Evolutionary conservation across 208 protist species (phyloP), one percentile per base, ranked within the genome.

Genomic region (Leishmania aethiopica): DNA sequence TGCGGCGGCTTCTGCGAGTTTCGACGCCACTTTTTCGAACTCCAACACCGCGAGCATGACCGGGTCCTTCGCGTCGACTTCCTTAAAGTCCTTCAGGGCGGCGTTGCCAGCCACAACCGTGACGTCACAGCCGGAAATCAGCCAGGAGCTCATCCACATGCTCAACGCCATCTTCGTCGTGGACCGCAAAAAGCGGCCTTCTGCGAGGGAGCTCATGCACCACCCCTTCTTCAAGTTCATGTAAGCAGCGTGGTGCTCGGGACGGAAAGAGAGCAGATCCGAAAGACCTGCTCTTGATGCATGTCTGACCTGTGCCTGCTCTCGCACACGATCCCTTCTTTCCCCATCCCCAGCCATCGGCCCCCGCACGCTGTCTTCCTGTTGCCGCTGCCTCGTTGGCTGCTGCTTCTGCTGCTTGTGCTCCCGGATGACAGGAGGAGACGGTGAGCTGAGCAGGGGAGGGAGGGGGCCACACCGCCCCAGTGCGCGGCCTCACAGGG

Each of bases 191-290:
- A 79, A 86, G 53, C 88, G 93, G 1, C 83, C 90, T 0, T 88
- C 90, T 11, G 88, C 91, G 64, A 83, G 47, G 32, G 86, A 88
- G 66, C 87, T 96, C 51, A 75, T 94, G 77, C 75, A 91, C 40
- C 90, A 94, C 78, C 72, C 91, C 19, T 96, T 96, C 82, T 78
- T 90, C 37, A 81, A 60, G 40, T 8, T 32, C 4, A n/a, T 75
- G 57, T 13, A 55, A 22, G 15, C 8, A 25, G 47, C 60, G n/a
- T 66, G n/a, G 10, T 3, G 25, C 60, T 37, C 22, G 7, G 25
- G 57, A 17, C 25, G 57, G 25, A n/a, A 62, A 13, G 22, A 10
- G 51, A 19, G 51, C 51, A 19, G 51, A 55, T 13, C 13, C 51
- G 17, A 55, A 19, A 19, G 51, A 55, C 51, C 17, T 55, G 10